Evolutionary conservation across 2,329 filamentous ascomycete species (phyloP).

Genomic region (Beauveria medogensis): DNA sequence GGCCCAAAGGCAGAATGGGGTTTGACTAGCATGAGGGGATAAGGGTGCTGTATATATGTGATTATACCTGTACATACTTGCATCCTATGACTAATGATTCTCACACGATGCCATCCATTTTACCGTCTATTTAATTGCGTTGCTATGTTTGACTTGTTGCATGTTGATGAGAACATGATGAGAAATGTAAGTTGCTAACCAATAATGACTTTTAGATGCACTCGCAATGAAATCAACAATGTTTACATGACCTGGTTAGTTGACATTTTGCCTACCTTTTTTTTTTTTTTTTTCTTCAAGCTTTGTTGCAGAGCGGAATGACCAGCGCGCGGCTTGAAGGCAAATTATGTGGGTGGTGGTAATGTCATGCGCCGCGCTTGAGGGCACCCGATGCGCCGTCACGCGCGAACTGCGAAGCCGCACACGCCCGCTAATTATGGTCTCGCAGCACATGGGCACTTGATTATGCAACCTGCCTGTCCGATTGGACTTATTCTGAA

Average conservation of each 20-base stretch:
- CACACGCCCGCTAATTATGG: neutral
- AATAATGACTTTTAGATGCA: neutral
- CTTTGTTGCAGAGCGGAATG: neutral
- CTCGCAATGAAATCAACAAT: neutral
- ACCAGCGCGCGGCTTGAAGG: neutral
- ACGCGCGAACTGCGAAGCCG: neutral
- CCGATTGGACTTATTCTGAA: neutral
- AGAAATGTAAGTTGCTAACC: neutral
- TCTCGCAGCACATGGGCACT: neutral
- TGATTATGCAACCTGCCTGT: neutral
- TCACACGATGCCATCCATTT: conserved; percentile 7
- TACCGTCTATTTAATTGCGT: neutral
- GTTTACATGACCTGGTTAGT: neutral
- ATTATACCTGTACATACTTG: conserved; percentile 29
- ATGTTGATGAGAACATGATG: neutral
- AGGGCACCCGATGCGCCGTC: neutral
- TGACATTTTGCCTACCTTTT: neutral
- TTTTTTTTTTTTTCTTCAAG: too few species aligned
- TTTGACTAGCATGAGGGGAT: conserved; percentile 28
- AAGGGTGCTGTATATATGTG: conserved; percentile 33
- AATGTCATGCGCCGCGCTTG: neutral
- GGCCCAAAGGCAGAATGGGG: conserved; percentile 33
- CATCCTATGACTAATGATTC: conserved; percentile 28
- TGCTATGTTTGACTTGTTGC: neutral
- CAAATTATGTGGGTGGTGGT: neutral